Evolutionary conservation across 2,329 filamentous ascomycete genomes (phyloP).

Genomic region (Trichoderma brevicompactum): DNA sequence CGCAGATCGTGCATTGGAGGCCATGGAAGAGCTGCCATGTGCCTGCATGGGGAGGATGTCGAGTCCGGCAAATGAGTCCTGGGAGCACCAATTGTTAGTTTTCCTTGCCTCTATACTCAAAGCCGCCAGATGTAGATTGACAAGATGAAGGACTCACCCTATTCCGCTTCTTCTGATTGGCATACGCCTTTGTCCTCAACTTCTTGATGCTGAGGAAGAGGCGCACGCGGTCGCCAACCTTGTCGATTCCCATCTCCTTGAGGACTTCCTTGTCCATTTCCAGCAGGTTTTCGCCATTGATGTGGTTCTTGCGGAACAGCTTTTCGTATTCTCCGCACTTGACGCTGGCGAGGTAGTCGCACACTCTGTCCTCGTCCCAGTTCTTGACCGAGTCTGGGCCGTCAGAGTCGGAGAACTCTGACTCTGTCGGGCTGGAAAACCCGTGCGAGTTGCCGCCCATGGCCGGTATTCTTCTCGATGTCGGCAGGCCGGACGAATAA

Average conservation of each 20-base stretch:
- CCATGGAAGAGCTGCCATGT: slow-evolving; percentile 55
- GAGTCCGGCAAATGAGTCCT: slow-evolving; percentile 85
- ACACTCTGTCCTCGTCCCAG: slow-evolving; percentile 92
- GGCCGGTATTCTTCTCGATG: slow-evolving; percentile 57
- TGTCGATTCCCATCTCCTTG: slow-evolving; percentile 98
- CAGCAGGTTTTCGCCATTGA: slow-evolving; percentile 94
- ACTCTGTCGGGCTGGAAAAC: slow-evolving; percentile 85
- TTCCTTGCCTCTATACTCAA: neutral
- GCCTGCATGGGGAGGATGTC: slow-evolving; percentile 62
- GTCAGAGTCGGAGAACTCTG: slow-evolving; percentile 86
- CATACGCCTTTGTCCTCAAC: slow-evolving; percentile 74
- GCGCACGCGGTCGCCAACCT: slow-evolving; percentile 93
- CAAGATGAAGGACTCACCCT: slow-evolving; percentile 61
- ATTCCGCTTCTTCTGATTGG: slow-evolving; percentile 81
- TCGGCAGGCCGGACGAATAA: slow-evolving; percentile 54
- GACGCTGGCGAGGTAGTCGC: slow-evolving; percentile 87
- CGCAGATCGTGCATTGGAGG: slow-evolving; percentile 59
- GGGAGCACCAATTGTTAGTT: neutral
- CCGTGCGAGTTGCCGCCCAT: slow-evolving; percentile 56
- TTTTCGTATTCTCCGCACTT: slow-evolving; percentile 94
- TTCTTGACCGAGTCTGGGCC: slow-evolving; percentile 75
- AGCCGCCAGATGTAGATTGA: neutral
- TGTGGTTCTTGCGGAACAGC: slow-evolving; percentile 88
- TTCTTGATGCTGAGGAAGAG: slow-evolving; percentile 87
- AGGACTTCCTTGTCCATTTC: slow-evolving; percentile 97